Base-by-base conservation (phyloP, 164 flowering plant genomes). In the Hamamelis virginiana region DNA sequence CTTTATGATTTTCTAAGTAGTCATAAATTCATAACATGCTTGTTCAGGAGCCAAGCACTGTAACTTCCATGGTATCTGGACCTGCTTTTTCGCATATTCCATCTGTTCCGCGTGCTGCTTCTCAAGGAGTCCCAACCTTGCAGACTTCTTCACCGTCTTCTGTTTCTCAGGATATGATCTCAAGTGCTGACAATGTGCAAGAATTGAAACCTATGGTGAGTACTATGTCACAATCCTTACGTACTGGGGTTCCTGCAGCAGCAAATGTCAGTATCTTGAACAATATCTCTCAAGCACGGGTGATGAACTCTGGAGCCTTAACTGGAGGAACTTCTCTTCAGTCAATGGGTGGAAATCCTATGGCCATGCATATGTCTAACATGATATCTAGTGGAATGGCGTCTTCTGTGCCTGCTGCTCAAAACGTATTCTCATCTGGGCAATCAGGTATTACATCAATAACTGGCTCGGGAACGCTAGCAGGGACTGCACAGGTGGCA, bases 341-440 rank as follows among this genome's bases (percentile, higher is more conserved):
- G 62, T 79, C 90, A 51, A 81, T 89, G 84, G 86, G 86, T 57
- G 91, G 82, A 73, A 81, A 82, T 71, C 85, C 89, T 22, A 83
- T 94, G 74, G 86, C 89, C 23, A 80, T 90, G 89, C 95, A 89
- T 66, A 82, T 91, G 91, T 88, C 93, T 60, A 94, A 88, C 58
- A 87, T 94, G 97, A 88, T 94, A 67, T 90, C 97, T 66, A 89
- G 85, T 80, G 98, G 97, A 69, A 91, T 89, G 91, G 70, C 87
- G 61, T 85, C 97, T 58, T 80, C 96, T 66, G 81, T 84, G 46
- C 85, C 91, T 51, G 76, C 92, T 65, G 69, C 86, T 67, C 97
- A 89, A 78, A 82, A 74, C 64, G 87, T 82, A 41, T 76, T 85
- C 69, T 81, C 97, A 64, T 82, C 93, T 65, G 91, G 85, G 23